Percentiles rank a stretch among this genome's conserved stretches.
These are phyloP conservation scores for Bauhinia variegata DNA, from an alignment of 306 rosid genomes.

Conservation along the genomic window DNA sequence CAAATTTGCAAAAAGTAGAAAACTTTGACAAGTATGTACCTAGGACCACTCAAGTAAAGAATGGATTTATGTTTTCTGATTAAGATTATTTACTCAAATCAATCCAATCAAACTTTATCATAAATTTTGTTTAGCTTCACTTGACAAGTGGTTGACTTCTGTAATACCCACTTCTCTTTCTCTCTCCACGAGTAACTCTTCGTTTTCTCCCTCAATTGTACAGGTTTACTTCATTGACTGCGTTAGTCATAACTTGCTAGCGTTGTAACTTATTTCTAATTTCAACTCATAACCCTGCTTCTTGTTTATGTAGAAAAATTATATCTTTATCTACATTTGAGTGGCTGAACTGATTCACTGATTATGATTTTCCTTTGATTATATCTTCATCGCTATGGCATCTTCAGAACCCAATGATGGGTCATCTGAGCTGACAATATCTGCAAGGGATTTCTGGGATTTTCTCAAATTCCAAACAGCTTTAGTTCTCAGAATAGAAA, in stretches of 20 bases:
- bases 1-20: no score
- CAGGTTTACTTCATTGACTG: background rate
- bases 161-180: slow-evolving; percentile 3
- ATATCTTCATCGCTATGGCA: background rate
- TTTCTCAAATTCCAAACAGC: background rate
- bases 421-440: no score
- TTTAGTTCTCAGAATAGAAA: background rate
- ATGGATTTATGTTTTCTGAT: no score
- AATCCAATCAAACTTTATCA: no score
- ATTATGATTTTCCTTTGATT: background rate
- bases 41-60: no score
- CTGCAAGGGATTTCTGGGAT: background rate
- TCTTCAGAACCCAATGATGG: background rate
- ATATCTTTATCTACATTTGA: background rate
- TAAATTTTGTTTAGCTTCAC: no score
- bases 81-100: no score
- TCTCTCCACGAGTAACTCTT: slow-evolving; percentile 16
- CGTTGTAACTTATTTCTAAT: no score
- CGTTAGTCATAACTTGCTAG: background rate
- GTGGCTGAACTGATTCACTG: background rate
- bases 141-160: background rate
- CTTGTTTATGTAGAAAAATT: background rate
- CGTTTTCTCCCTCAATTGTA: background rate
- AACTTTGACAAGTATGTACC: no score
- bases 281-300: background rate